A percentile compares a stretch with the other conserved stretches of the same genome.
These are phyloP conservation scores for Sicyos edulis DNA, from an alignment of 306 rosid genomes.

Conservation along the genomic window DNA sequence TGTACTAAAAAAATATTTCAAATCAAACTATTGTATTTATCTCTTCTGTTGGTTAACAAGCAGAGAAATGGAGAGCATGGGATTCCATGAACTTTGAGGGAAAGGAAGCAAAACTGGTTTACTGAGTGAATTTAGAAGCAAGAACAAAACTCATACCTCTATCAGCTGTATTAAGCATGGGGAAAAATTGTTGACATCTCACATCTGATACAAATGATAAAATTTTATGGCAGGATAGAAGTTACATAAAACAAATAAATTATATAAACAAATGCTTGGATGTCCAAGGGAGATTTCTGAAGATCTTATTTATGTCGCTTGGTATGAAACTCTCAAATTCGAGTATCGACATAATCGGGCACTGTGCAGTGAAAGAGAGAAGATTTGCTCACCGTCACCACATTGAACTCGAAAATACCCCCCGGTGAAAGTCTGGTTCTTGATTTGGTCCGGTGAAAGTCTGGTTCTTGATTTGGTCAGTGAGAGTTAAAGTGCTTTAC, in stretches of 20 bases:
- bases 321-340: conserved; percentile 47
- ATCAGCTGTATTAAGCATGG: conserved; percentile 4
- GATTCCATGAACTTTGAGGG: neutral
- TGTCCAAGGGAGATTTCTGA: conserved; percentile 12
- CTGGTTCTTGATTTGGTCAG: conserved; percentile 22
- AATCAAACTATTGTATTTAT: too few species aligned
- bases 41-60: neutral
- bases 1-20: too few species aligned
- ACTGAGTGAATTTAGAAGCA: neutral
- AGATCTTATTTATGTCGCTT: conserved; percentile 24
- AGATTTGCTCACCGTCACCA: conserved; percentile 28
- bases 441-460: conserved; percentile 23
- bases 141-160: conserved; percentile 1
- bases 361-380: conserved; percentile 25
- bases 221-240: conserved; percentile 2
- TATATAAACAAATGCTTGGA: conserved; percentile 12
- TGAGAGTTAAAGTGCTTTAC: conserved; percentile 27
- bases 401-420: conserved; percentile 25
- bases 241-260: neutral
- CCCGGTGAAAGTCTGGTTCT: conserved; percentile 24
- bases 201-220: conserved; percentile 20
- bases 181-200: conserved; percentile 17
- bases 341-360: conserved; percentile 33
- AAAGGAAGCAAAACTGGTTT: neutral
- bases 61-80: neutral